Base-by-base conservation (phyloP, 352 stramenopile species). In the Globisporangium barbulae region DNA sequence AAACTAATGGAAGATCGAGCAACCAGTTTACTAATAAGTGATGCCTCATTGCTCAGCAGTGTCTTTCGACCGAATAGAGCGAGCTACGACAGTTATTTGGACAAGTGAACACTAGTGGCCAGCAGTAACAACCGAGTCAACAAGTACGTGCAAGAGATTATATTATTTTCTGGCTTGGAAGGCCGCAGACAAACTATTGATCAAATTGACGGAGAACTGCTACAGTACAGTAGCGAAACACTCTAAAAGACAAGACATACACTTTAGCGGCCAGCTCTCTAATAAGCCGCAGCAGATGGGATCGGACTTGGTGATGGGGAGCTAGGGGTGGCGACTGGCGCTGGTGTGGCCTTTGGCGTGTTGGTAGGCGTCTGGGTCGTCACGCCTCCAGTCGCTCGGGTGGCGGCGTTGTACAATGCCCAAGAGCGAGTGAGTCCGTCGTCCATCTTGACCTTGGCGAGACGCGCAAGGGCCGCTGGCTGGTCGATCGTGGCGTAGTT, bases 391-490 rank as follows among this genome's bases (percentile, higher is more conserved):
- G 44, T 42, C 35, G 58, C 33, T 19, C 76, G 72, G 28, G 74
- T 85, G 19, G 81, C 81, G 2, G 83, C 83, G 21, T 85, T 83
- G 68, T 90, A 93, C n/a, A 90, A 54, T 39, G 83, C 83, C 81
- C 79, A 90, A 5, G 81, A 80, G 0, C 72, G 75, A n/a, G 78
- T 78, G 15, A 90, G 56, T 2, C 83, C 83, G 42, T 89, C 79
- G 67, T 93, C 83, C 72, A 90, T 75, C 10, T 72, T 76, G 12
- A 82, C 79, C 17, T 71, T 76, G 53, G 68, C 54, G n/a, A 91
- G 65, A 19, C 77, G 76, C 33, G 60, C 35, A 47, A 93, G 53
- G 9, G 82, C 74, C 12, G 74, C 69, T 53, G 77, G 65, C 55
- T 80, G 75, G 62, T 91, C 72, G 25, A 93, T 64, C 0, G 67